Conservation (phyloP, 805 yeast genomes). For the Hanseniaspora hatyaiensis region DNA sequence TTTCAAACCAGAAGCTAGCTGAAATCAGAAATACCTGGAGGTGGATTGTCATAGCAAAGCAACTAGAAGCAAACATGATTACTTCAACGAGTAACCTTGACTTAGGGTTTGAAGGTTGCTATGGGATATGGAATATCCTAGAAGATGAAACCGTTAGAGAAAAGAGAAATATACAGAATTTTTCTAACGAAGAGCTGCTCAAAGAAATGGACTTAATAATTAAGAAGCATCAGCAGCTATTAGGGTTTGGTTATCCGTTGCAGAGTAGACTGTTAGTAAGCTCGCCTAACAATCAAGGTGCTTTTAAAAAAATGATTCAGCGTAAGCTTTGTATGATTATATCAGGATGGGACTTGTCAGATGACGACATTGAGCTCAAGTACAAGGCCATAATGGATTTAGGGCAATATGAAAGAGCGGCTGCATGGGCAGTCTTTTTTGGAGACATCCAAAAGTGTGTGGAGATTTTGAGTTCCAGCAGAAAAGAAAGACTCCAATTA, state of each 20-base stretch:
- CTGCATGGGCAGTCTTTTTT: constrained; percentile 94
- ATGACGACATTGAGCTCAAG: constrained; percentile 61
- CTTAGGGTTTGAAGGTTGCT: constrained; percentile 76
- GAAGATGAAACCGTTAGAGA: constrained; percentile 29
- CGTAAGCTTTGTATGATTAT: constrained; percentile 69
- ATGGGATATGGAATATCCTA: constrained; percentile 78
- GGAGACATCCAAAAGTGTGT: constrained; percentile 78
- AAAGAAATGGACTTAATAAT: constrained; percentile 31
- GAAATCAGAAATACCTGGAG: constrained; percentile 76
- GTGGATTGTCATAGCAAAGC: constrained; percentile 70
- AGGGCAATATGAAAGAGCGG: constrained; percentile 76
- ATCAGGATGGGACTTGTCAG: constrained; percentile 82
- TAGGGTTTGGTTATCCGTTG: constrained; percentile 20
- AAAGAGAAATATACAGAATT: constrained; percentile 16
- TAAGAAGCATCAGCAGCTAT: constrained; percentile 28
- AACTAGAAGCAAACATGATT: constrained; percentile 49
- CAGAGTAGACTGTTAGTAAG: constrained; percentile 18
- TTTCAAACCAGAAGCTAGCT: constrained; percentile 37
- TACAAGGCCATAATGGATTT: constrained; percentile 42
- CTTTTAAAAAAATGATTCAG: constrained; percentile 39
- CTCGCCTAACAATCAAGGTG: background rate
- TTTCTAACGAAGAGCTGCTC: constrained; percentile 23
- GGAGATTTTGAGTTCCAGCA: constrained; percentile 61
- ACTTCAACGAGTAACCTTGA: constrained; percentile 64
- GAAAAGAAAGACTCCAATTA: constrained; percentile 54